Conservation (phyloP, 345 rosid species). For the Salix viminalis region DNA sequence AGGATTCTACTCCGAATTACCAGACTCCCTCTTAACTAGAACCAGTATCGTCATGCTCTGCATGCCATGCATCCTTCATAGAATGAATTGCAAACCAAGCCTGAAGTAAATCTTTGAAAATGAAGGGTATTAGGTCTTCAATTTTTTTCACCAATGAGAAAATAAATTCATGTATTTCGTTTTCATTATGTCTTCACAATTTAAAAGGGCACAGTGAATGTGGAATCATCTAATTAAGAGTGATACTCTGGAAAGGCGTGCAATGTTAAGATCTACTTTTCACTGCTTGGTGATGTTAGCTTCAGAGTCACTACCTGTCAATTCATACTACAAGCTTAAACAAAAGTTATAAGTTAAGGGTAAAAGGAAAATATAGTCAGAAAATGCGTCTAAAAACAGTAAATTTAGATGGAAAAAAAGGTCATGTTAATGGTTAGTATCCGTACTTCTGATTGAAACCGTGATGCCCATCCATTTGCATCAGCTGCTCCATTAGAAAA, state of each 20-base stretch:
- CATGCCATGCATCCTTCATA: slow-evolving; percentile 3
- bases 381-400: slow-evolving; percentile 41
- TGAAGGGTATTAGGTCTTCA: neutral
- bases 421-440: slow-evolving; percentile 99
- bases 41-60: neutral
- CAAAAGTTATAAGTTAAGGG: slow-evolving; percentile 51
- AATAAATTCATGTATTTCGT: neutral
- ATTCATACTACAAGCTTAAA: slow-evolving; percentile 39
- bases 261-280: slow-evolving; percentile 27
- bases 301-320: slow-evolving; percentile 40
- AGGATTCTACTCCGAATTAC: neutral
- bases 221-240: slow-evolving; percentile 17
- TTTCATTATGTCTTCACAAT: neutral
- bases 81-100: neutral
- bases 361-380: slow-evolving; percentile 47
- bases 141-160: neutral
- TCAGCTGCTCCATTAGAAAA: slow-evolving; percentile 94
- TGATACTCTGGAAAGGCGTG: slow-evolving; percentile 13
- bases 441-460: slow-evolving; percentile 98
- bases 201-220: neutral
- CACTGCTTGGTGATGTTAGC: slow-evolving; percentile 34
- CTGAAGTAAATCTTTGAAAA: neutral
- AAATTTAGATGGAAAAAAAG: slow-evolving; percentile 61
- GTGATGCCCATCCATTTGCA: slow-evolving; percentile 85
- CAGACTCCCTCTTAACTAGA: slow-evolving; percentile 1